Base-by-base conservation (phyloP, 2,329 filamentous ascomycete species). In the Simplicillium aogashimaense region DNA sequence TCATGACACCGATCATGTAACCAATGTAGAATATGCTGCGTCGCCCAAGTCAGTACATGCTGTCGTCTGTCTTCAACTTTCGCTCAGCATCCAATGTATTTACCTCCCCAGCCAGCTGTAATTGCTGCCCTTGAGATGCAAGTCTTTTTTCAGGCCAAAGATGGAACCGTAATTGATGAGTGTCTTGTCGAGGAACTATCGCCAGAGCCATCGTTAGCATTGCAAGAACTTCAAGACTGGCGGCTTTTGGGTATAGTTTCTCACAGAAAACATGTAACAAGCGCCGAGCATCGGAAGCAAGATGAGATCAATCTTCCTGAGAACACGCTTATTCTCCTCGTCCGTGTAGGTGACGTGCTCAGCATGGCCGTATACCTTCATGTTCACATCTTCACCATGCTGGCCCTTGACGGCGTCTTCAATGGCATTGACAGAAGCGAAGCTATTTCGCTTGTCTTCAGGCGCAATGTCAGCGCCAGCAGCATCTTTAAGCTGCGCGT, bases 231-330 rank as follows among this genome's bases (percentile, higher is more conserved):
- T n/a, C n/a, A n/a, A n/a, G n/a, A n/a, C n/a, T n/a, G n/a, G n/a
- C n/a, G n/a, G n/a, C n/a, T n/a, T n/a, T n/a, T n/a, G 9, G 10
- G 9, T 16, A 16, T 35, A 9, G 14, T 12, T 10, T 11, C 36
- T 29, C 10, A 38, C 36, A n/a, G 36, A 38, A 29, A 38, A 38
- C 36, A 38, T 38, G 36, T 38, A 38, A 15, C 36, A 38, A 4
- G 25, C 36, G 13, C 20, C 13, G 11, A 38, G 36, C 29, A 38
- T 7, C 11, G 36, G 36, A 9, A 38, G 25, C 11, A 38, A 12
- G 25, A 38, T 38, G 20, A 25, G 29, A 13, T 38, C 36, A 32
- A 38, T 32, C 14, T 32, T 38, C 14, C 36, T 3, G 2, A 38
- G 36, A 16, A 38, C 36, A n/a, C 17, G 33, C 12, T 15, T 35